phyloP scores from a whole-genome alignment of 371 early-diverging fungal genomes.

The Mucor lusitanicus region DNA sequence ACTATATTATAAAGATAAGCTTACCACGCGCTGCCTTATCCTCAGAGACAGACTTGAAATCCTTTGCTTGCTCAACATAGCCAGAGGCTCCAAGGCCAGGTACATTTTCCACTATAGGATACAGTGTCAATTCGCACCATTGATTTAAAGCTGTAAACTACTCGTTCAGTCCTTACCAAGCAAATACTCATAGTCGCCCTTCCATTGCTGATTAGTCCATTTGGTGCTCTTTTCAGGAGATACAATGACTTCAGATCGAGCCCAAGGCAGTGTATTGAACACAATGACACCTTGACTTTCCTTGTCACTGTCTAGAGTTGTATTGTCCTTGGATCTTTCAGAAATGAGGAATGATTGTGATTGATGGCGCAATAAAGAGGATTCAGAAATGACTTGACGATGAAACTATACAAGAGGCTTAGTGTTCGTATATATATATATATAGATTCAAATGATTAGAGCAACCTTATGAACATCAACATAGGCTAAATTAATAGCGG shows the following conservation, averaged over 20 bases:
- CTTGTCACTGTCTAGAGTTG: neutral
- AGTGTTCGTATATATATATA: neutral
- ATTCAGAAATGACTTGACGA: slow-evolving; percentile 40
- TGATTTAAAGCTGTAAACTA: neutral
- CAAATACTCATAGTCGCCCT: slow-evolving; percentile 49
- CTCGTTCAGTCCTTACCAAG: slow-evolving; percentile 25
- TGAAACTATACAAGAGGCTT: slow-evolving; percentile 31
- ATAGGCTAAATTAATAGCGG: slow-evolving; percentile 88
- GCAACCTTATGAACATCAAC: slow-evolving; percentile 74
- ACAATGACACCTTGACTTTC: slow-evolving; percentile 49
- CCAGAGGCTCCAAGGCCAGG: slow-evolving; percentile 38
- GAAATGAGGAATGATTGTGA: slow-evolving; percentile 31
- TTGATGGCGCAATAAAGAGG: slow-evolving; percentile 33
- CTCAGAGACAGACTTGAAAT: slow-evolving; percentile 6
- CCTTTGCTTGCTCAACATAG: slow-evolving; percentile 9
- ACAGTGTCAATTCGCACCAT: neutral
- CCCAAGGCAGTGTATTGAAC: slow-evolving; percentile 86
- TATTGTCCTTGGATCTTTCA: neutral
- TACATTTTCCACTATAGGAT: slow-evolving; percentile 33
- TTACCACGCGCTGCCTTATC: slow-evolving; percentile 27
- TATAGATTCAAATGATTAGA: neutral
- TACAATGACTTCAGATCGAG: slow-evolving; percentile 68
- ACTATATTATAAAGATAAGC: neutral
- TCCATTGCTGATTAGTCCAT: slow-evolving; percentile 47
- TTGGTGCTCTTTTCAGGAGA: slow-evolving; percentile 46